A percentile compares a stretch with the other conserved stretches of the same genome.
Conservation (phyloP, 768 basidiomycete genomes). For the Termitomyces sp. region DNA sequence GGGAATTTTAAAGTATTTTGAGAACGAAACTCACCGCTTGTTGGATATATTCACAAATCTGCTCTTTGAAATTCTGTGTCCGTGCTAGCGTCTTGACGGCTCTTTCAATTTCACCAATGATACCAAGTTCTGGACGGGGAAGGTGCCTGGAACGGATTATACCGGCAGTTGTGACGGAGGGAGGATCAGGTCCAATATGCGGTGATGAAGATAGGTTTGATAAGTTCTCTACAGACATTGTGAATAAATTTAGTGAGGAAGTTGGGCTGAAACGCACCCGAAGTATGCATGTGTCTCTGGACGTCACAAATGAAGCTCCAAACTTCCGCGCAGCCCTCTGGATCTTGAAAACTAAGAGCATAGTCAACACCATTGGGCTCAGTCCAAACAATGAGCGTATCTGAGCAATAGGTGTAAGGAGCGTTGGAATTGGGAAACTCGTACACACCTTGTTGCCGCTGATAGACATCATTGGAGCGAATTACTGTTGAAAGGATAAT, state of each 20-base stretch:
- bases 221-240: conserved; percentile 36
- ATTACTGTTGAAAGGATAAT: conserved; percentile 78
- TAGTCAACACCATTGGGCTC: conserved; percentile 93
- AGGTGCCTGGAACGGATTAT: conserved; percentile 71
- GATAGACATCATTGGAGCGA: conserved; percentile 79
- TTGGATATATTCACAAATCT: conserved; percentile 86
- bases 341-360: conserved; percentile 94
- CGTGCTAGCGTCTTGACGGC: conserved; percentile 72
- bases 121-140: conserved; percentile 70
- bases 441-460: conserved; percentile 65
- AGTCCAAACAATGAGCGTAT: conserved; percentile 98
- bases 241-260: conserved; percentile 5
- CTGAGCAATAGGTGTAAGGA: conserved; percentile 31
- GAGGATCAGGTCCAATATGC: conserved; percentile 45
- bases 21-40: conserved; percentile 55
- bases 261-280: conserved; percentile 37
- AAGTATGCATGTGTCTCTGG: conserved; percentile 71
- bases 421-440: conserved; percentile 1
- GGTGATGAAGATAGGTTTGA: conserved; percentile 55
- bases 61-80: conserved; percentile 69
- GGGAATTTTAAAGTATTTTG: conserved; percentile 3
- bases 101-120: conserved; percentile 73
- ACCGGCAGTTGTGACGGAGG: conserved; percentile 50
- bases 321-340: conserved; percentile 91
- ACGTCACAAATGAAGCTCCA: conserved; percentile 97